Evolutionary conservation across 2,329 filamentous ascomycete genomes (phyloP), one percentile per base, ranked within the genome.

Genomic region (Xylariaceae sp.): DNA sequence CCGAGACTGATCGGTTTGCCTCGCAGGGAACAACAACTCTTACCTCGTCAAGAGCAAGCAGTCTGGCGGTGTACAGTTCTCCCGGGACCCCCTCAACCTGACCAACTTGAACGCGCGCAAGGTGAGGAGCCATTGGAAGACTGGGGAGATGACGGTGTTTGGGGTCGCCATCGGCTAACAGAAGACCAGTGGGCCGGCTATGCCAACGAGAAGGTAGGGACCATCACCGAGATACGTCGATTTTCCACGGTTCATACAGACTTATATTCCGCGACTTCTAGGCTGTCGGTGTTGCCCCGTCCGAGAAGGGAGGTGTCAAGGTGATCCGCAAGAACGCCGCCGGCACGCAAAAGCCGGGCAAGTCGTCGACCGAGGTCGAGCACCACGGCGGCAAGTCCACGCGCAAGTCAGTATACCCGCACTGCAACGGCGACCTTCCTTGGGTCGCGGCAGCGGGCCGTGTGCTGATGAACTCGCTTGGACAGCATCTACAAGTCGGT

Each of bases 61-160:
- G 55, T 73, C 72, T 57, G 88, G 85, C 59, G 83, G 85, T 63
- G 72, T 83, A 54, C 83, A 85, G 68, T 88, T 98, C 77, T 96
- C 90, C 53, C 83, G 84, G 55, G 90, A 96, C 63, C 86, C 89
- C 56, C 70, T 95, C 52, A 98, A 96, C 79, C 68, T 96, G 67
- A 75, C 70, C 64, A 96, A 95, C 82, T 72, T 81, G 68, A 83
- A 94, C 75, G 80, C 76, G 55, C 83, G 86, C 72, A 96, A 94
- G 81, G 86, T 92, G 37, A 49, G 46, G 9, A 33, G 17, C n/a
- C n/a, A n/a, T n/a, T n/a, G n/a, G n/a, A n/a, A 19, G 12, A 15
- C 12, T 17, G 6, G 27, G 7, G 13, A 17, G 27, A 17, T 15
- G 4, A 16, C 21, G 10, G 10, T 22, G 22, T n/a, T 23, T 37